These are phyloP conservation scores for Candida ortonii DNA, from an alignment of 805 yeast species.

Conservation along the genomic window DNA sequence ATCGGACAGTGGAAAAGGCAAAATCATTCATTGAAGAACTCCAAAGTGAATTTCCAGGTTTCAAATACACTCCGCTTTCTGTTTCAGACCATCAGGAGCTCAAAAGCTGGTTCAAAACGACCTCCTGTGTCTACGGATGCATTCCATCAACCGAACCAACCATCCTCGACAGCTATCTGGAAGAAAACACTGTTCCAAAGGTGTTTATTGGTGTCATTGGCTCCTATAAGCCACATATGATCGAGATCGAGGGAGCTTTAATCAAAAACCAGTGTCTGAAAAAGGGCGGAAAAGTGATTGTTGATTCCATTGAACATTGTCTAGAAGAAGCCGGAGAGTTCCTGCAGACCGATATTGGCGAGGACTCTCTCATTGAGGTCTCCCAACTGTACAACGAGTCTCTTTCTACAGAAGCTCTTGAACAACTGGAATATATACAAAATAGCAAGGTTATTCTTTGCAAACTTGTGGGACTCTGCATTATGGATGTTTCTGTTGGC, in stretches of 20 bases:
- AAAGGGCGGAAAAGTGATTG: constrained; percentile 44
- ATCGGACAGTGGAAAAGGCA: constrained; percentile 43
- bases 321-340: constrained; percentile 65
- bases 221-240: constrained; percentile 65
- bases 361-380: constrained; percentile 44
- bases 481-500: constrained; percentile 61
- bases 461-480: constrained; percentile 61
- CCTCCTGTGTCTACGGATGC: constrained; percentile 57
- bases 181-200: constrained; percentile 16
- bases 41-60: constrained; percentile 29
- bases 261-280: constrained; percentile 36
- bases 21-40: constrained; percentile 30
- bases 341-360: constrained; percentile 41
- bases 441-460: constrained; percentile 39
- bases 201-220: constrained; percentile 60
- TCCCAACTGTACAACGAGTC: constrained; percentile 35
- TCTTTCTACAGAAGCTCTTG: constrained; percentile 2
- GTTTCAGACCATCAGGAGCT: constrained; percentile 18
- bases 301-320: constrained; percentile 58
- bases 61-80: constrained; percentile 23
- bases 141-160: constrained; percentile 53
- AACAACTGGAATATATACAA: constrained; percentile 17
- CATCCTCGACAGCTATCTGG: constrained; percentile 35
- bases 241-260: constrained; percentile 49
- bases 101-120: constrained; percentile 31